Evolutionary conservation across 83 land plant genomes (phyloP).

Genomic region (Thuja plicata): DNA sequence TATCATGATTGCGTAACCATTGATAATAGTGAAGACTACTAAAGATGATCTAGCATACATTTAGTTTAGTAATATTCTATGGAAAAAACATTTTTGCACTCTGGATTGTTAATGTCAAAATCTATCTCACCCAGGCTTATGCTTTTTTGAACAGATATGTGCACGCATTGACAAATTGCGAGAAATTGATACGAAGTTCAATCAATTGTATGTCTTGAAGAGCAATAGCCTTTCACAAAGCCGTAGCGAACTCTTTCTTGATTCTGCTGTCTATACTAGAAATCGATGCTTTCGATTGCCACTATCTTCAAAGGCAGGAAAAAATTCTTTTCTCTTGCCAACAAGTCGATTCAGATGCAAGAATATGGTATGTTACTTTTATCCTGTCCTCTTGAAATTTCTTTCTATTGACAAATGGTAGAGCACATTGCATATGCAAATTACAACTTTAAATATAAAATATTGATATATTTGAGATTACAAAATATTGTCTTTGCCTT

Average conservation of each 20-base stretch:
- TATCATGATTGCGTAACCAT: neutral
- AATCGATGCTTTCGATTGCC: conserved; percentile 96
- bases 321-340: conserved; percentile 77
- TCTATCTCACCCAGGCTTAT: neutral
- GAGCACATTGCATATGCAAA: too few relatives aligned
- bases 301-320: conserved; percentile 95
- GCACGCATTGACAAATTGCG: conserved; percentile 40
- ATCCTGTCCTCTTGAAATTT: neutral
- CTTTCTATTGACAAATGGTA: neutral
- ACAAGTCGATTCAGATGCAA: conserved; percentile 81
- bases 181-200: conserved; percentile 36
- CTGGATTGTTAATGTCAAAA: neutral
- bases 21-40: neutral
- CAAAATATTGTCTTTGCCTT: too few relatives aligned
- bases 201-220: conserved; percentile 67
- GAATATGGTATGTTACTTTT: conserved; percentile 54
- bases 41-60: neutral
- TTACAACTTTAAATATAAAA: too few relatives aligned
- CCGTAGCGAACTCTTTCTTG: conserved; percentile 62
- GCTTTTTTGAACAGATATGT: conserved; percentile 63
- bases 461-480: too few relatives aligned
- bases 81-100: neutral
- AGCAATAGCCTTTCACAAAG: conserved; percentile 43
- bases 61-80: neutral
- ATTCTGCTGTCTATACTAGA: conserved; percentile 89